These are phyloP conservation scores for Tetracladium maxilliforme DNA, from an alignment of 2,329 filamentous ascomycete species.

Conservation along the genomic window DNA sequence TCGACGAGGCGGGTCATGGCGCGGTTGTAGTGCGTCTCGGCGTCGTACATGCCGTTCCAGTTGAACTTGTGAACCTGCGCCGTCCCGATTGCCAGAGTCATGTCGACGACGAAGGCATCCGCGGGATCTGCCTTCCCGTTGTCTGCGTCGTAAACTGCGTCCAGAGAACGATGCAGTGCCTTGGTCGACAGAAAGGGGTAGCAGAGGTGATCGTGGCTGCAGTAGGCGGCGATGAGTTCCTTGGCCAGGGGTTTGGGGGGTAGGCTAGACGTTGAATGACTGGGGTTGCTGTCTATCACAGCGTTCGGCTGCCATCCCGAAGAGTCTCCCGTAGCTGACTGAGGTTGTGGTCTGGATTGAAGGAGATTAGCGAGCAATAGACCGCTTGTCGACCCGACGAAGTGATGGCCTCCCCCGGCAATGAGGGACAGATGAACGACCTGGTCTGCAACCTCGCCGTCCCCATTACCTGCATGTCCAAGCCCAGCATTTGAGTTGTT, in stretches of 20 bases:
- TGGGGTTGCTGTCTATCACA: conserved; percentile 3
- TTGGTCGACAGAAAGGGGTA: conserved; percentile 23
- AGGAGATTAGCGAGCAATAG: conserved; percentile 25
- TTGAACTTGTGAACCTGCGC: conserved; percentile 26
- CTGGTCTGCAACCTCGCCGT: conserved; percentile 20
- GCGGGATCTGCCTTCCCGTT: conserved; percentile 11
- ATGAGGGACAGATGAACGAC: conserved; percentile 25
- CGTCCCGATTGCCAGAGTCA: conserved; percentile 26
- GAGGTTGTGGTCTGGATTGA: conserved; percentile 9
- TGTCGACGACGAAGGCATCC: conserved; percentile 24
- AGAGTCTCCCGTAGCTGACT: conserved; percentile 1
- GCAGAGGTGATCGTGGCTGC: conserved; percentile 24
- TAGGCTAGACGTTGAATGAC: conserved; percentile 6
- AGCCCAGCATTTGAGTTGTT: conserved; percentile 1
- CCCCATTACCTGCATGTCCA: conserved; percentile 3
- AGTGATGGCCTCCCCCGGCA: conserved; percentile 24
- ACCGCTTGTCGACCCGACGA: conserved; percentile 23
- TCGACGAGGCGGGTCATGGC: conserved; percentile 20
- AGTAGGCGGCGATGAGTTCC: conserved; percentile 22
- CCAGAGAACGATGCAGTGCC: conserved; percentile 11
- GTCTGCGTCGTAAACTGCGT: conserved; percentile 14
- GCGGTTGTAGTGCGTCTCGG: conserved; percentile 22
- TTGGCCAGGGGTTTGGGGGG: conserved; percentile 19
- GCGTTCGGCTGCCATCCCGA: conserved; percentile 2
- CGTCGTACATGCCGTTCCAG: conserved; percentile 25